Conservation (phyloP, 768 basidiomycete species). For the Cantharellus cinnabarinus region DNA sequence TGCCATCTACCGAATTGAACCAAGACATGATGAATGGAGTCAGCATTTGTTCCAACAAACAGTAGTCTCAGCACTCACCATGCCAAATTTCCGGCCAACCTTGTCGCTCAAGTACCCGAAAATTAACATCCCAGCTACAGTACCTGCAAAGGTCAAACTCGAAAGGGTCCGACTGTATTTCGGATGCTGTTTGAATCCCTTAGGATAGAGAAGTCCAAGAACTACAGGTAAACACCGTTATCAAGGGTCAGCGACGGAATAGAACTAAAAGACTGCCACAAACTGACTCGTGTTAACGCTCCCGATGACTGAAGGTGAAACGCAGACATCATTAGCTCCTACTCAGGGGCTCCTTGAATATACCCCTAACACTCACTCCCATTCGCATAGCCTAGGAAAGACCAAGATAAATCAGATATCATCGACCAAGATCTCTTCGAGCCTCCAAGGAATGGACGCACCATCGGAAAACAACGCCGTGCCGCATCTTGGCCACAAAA, state of each 20-base stretch:
- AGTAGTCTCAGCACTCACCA: slow-evolving; percentile 28
- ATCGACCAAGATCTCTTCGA: background rate
- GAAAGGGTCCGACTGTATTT: slow-evolving; percentile 44
- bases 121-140: slow-evolving; percentile 62
- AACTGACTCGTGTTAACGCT: slow-evolving; percentile 20
- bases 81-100: slow-evolving; percentile 68
- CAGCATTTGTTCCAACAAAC: background rate
- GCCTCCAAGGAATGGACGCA: slow-evolving; percentile 13
- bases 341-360: background rate
- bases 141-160: slow-evolving; percentile 66
- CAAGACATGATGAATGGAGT: background rate
- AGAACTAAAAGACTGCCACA: background rate
- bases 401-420: background rate
- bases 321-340: background rate
- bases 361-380: slow-evolving; percentile 15
- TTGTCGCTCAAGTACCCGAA: slow-evolving; percentile 62
- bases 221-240: slow-evolving; percentile 13
- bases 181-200: slow-evolving; percentile 23
- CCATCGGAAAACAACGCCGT: slow-evolving; percentile 80
- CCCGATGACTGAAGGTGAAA: slow-evolving; percentile 30
- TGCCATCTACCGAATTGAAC: slow-evolving; percentile 31
- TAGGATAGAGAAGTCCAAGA: slow-evolving; percentile 44
- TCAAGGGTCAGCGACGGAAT: background rate
- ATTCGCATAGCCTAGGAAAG: slow-evolving; percentile 49
- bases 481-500: slow-evolving; percentile 27